Evolutionary conservation across 176 grass and related monocot species (phyloP).

Genomic region (Triticum urartu): DNA sequence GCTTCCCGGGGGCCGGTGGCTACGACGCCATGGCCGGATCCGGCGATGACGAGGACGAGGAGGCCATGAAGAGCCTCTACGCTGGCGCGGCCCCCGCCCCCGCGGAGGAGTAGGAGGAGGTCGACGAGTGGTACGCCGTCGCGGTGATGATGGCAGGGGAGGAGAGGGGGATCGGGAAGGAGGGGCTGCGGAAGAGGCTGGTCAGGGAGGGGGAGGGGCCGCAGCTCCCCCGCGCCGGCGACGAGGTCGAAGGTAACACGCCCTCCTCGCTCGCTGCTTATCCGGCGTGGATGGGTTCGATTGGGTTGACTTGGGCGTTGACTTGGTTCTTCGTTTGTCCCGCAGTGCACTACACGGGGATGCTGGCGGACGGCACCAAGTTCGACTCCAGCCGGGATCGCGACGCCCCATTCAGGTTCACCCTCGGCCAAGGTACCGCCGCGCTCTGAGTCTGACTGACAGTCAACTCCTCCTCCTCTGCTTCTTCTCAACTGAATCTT

Average conservation of each 20-base stretch:
- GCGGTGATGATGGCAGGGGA: constrained; percentile 50
- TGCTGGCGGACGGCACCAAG: constrained; percentile 66
- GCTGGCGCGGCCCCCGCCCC: too few species aligned
- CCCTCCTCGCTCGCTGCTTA: neutral
- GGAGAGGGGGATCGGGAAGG: constrained; percentile 67
- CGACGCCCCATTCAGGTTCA: neutral
- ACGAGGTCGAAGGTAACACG: constrained; percentile 71
- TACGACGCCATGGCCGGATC: too few species aligned
- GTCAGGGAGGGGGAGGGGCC: constrained; percentile 65
- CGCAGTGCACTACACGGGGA: constrained; percentile 89
- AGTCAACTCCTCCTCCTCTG: too few species aligned
- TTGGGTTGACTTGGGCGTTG: neutral
- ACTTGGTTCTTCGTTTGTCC: neutral
- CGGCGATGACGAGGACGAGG: too few species aligned
- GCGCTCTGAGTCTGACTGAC: too few species aligned
- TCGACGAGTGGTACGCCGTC: constrained; percentile 8
- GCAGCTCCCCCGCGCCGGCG: constrained; percentile 46
- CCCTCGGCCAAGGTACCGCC: too few species aligned
- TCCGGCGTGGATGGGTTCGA: neutral
- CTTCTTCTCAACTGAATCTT: too few species aligned
- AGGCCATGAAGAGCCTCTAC: too few species aligned
- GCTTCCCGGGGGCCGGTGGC: too few species aligned
- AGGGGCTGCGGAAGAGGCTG: constrained; percentile 75
- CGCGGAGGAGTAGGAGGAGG: neutral
- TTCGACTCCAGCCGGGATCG: constrained; percentile 82